Evolutionary conservation across 257 asterid species (phyloP).

Genomic region (Fraxinus anomala): DNA sequence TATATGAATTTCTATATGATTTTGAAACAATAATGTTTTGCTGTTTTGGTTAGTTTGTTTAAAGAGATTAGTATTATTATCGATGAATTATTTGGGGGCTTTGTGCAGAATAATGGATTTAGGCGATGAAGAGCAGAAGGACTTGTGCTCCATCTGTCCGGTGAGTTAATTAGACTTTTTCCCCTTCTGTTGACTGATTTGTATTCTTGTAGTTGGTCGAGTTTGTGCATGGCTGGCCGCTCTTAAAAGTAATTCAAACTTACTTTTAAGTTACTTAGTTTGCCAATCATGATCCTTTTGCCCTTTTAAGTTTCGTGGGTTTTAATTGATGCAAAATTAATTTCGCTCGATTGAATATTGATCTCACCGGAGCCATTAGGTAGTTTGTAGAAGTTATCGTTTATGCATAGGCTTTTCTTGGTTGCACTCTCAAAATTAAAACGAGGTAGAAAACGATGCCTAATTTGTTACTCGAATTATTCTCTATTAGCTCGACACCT

Average conservation of each 20-base stretch:
- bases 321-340: background rate
- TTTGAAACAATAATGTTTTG: no score
- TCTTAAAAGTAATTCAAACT: background rate
- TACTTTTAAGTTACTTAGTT: slow-evolving; percentile 3
- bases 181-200: background rate
- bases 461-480: background rate
- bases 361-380: background rate
- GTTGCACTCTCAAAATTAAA: background rate
- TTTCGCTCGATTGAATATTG: background rate
- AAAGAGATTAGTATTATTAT: background rate
- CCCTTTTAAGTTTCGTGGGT: background rate
- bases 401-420: background rate
- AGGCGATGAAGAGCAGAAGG: slow-evolving; percentile 39
- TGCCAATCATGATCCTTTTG: background rate
- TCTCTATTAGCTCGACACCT: background rate
- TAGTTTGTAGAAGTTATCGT: background rate
- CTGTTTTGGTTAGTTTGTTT: no score
- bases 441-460: background rate
- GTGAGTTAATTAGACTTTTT: slow-evolving; percentile 32
- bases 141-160: slow-evolving; percentile 27
- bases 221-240: background rate
- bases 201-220: background rate
- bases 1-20: no score
- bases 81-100: background rate
- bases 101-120: slow-evolving; percentile 42